phyloP scores from a whole-genome alignment of 78 protist species.

The Tieghemostelium lacteum region DNA sequence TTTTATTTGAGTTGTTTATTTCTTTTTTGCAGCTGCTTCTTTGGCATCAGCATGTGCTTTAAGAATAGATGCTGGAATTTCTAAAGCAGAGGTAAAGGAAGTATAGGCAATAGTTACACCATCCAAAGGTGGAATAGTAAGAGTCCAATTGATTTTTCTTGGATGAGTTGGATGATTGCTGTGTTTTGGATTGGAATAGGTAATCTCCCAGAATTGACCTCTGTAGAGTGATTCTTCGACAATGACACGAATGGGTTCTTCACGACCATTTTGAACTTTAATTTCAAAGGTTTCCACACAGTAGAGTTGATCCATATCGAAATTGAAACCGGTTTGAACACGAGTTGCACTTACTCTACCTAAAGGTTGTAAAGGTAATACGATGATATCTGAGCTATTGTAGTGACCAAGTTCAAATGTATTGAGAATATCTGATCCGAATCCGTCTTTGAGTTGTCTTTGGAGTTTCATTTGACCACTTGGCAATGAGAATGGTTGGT shows the following conservation, averaged over 20 bases:
- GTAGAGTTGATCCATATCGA: slow-evolving; percentile 45
- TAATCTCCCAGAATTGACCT: slow-evolving; percentile 40
- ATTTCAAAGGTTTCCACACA: slow-evolving; percentile 59
- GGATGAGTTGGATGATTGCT: slow-evolving; percentile 43
- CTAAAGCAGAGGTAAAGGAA: slow-evolving; percentile 38
- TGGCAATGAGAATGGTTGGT: slow-evolving; percentile 36
- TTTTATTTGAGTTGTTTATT: too few species aligned
- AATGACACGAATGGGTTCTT: slow-evolving; percentile 41
- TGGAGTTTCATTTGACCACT: slow-evolving; percentile 56
- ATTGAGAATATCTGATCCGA: slow-evolving; percentile 63
- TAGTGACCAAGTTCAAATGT: slow-evolving; percentile 24
- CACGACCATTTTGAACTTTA: slow-evolving; percentile 49
- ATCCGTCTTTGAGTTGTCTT: slow-evolving; percentile 45
- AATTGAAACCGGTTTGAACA: slow-evolving; percentile 64
- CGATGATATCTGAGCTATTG: slow-evolving; percentile 27
- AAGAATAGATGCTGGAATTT: slow-evolving; percentile 41
- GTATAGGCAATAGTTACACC: slow-evolving; percentile 31
- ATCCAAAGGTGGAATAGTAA: slow-evolving; percentile 62
- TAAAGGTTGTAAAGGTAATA: slow-evolving; percentile 41
- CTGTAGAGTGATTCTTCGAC: slow-evolving; percentile 51
- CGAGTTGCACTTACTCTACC: slow-evolving; percentile 43
- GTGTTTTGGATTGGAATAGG: background rate
- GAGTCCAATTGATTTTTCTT: slow-evolving; percentile 51
- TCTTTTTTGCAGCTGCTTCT: too few species aligned
- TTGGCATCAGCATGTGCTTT: too few species aligned